Evolutionary conservation across 2,329 filamentous ascomycete species (phyloP).

Genomic region (Gnomoniopsis sp.): DNA sequence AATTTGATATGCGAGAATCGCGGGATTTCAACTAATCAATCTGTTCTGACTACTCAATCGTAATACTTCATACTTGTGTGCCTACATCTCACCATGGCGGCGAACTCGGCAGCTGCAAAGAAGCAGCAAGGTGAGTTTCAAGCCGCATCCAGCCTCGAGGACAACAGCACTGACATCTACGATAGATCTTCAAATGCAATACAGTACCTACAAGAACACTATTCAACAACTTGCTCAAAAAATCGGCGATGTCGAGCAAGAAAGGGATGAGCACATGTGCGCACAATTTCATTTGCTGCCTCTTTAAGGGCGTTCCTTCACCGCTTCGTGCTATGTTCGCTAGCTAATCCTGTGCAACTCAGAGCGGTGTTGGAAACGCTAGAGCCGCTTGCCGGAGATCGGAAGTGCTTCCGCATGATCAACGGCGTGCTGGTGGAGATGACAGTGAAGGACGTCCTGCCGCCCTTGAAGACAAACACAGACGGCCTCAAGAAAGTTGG

Average conservation of each 20-base stretch:
- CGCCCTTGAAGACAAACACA: conserved; percentile 86
- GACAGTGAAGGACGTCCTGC: conserved; percentile 88
- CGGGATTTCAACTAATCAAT: background rate
- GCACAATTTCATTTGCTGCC: conserved; percentile 29
- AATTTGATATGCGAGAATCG: background rate
- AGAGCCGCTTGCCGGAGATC: conserved; percentile 73
- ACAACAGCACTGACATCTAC: background rate
- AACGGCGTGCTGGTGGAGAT: conserved; percentile 94
- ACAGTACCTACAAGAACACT: conserved; percentile 71
- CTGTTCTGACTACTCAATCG: background rate
- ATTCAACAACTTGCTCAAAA: conserved; percentile 93
- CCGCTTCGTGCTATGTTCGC: conserved; percentile 13
- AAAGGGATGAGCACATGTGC: conserved; percentile 97
- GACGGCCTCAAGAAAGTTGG: conserved; percentile 92
- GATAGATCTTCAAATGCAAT: conserved; percentile 75
- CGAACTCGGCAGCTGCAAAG: conserved; percentile 55
- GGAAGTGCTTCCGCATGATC: conserved; percentile 98
- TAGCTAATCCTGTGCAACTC: conserved; percentile 13
- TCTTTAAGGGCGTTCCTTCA: conserved; percentile 14
- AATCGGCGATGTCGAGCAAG: conserved; percentile 96
- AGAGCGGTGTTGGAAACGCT: conserved; percentile 95
- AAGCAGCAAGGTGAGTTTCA: conserved; percentile 66
- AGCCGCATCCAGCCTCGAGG: background rate
- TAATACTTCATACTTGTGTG: background rate
- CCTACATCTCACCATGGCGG: conserved; percentile 37